A percentile compares a stretch with the other conserved stretches of the same genome.
Evolutionary conservation across 2,329 filamentous ascomycete species (phyloP).

Genomic region (Penicillium sp.): DNA sequence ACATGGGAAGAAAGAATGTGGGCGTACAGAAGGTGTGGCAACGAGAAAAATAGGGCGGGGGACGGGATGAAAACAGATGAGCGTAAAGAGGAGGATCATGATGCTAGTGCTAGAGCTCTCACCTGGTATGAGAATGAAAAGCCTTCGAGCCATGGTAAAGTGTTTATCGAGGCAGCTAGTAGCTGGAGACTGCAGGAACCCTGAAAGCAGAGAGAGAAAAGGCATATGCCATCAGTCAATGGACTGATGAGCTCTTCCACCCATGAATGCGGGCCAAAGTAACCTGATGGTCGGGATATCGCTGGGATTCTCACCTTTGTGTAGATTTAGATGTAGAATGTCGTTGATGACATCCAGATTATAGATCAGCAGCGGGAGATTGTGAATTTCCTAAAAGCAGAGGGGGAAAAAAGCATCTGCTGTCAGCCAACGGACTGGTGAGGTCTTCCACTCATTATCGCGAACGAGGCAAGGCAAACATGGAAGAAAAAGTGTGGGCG

Average conservation of each 20-base stretch:
- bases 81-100: too few species aligned
- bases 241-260: slow-evolving; percentile 3
- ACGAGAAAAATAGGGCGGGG: too few species aligned
- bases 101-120: not conserved
- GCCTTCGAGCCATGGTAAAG: not conserved
- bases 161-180: too few species aligned
- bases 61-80: too few species aligned
- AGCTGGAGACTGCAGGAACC: too few species aligned
- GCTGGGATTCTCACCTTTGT: not conserved
- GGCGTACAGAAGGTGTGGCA: too few species aligned
- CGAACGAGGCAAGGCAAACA: too few species aligned
- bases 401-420: not conserved
- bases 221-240: not conserved
- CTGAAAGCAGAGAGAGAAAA: not conserved
- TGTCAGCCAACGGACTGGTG: slow-evolving; percentile 1
- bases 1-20: too few species aligned
- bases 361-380: not conserved
- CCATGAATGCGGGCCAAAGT: too few species aligned
- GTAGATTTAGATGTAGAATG: too few species aligned
- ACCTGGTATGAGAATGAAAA: not conserved
- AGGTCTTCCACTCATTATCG: not conserved
- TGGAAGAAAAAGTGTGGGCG: not conserved
- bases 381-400: not conserved
- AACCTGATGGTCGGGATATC: not conserved
- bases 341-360: too few species aligned